These are phyloP conservation scores for Alternaria sp. DNA, from an alignment of 2,329 filamentous ascomycete genomes.

Conservation along the genomic window DNA sequence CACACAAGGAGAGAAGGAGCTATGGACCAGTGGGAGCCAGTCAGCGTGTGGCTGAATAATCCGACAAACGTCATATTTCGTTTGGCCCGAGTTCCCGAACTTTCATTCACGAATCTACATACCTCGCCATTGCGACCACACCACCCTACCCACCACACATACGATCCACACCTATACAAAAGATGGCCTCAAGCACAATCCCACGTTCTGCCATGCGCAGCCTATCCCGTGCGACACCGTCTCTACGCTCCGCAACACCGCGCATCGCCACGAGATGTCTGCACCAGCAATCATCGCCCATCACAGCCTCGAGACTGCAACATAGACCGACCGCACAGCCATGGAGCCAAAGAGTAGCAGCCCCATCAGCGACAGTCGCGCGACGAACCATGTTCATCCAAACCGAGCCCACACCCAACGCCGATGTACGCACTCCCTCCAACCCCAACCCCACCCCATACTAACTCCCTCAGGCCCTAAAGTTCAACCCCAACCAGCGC, in stretches of 20 bases:
- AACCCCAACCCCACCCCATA: background rate
- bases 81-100: slow-evolving; percentile 18
- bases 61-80: slow-evolving; percentile 29
- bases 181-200: slow-evolving; percentile 38
- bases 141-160: background rate
- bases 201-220: slow-evolving; percentile 39
- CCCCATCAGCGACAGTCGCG: slow-evolving; percentile 19
- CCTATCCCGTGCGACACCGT: slow-evolving; percentile 32
- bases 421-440: slow-evolving; percentile 65
- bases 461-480: slow-evolving; percentile 65
- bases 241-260: slow-evolving; percentile 28
- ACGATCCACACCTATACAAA: background rate
- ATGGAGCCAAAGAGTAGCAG: slow-evolving; percentile 27
- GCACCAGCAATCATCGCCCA: slow-evolving; percentile 42
- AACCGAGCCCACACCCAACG: slow-evolving; percentile 91
- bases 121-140: slow-evolving; percentile 21
- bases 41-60: slow-evolving; percentile 13
- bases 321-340: slow-evolving; percentile 38
- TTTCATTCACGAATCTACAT: slow-evolving; percentile 10
- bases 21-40: slow-evolving; percentile 1
- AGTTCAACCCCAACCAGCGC: slow-evolving; percentile 90
- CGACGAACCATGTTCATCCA: slow-evolving; percentile 93
- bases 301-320: slow-evolving; percentile 39
- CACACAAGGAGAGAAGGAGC: background rate
- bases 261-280: slow-evolving; percentile 44